A percentile compares a stretch with the other conserved stretches of the same genome.
Evolutionary conservation across 2,329 filamentous ascomycete species (phyloP).

Genomic region (Colletotrichum gigasporum): DNA sequence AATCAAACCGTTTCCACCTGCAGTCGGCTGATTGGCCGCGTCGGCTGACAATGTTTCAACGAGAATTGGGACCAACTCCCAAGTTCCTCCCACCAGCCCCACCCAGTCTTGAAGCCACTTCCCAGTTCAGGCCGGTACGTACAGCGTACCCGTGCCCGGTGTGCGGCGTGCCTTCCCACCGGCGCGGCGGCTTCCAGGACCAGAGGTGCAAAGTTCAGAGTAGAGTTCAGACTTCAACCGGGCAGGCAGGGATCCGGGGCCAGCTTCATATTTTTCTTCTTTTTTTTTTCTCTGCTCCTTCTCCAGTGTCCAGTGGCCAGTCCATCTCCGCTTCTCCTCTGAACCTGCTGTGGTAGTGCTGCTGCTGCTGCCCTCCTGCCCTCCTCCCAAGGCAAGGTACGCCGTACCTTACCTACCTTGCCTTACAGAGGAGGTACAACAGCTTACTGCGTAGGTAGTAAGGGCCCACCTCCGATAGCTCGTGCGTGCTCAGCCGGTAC

Average conservation of each 20-base stretch:
- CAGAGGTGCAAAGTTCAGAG: too few relatives aligned
- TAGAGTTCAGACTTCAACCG: too few relatives aligned
- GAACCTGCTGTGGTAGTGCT: background rate
- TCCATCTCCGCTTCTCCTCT: background rate
- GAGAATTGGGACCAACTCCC: conserved; percentile 25
- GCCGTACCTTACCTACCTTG: too few relatives aligned
- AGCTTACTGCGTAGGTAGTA: too few relatives aligned
- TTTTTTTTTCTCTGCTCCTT: background rate
- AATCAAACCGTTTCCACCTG: conserved; percentile 31
- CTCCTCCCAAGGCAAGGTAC: too few relatives aligned
- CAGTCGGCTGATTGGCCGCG: conserved; percentile 14
- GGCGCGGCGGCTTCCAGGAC: too few relatives aligned
- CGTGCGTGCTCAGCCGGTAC: conserved; percentile 10
- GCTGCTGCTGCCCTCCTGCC: background rate
- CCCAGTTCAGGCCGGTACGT: conserved; percentile 15
- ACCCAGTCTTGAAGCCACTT: conserved; percentile 12
- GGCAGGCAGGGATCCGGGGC: background rate
- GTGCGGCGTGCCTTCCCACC: too few relatives aligned
- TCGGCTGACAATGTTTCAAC: conserved; percentile 27
- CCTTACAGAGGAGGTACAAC: too few relatives aligned
- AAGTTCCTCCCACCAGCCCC: conserved; percentile 17
- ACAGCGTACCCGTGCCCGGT: too few relatives aligned
- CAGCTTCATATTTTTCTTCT: background rate
- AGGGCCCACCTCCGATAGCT: too few relatives aligned
- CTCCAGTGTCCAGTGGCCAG: background rate